A percentile compares a stretch with the other conserved stretches of the same genome.
These are phyloP conservation scores for Colletotrichum noveboracense DNA, from an alignment of 2,329 filamentous ascomycete genomes.

Conservation along the genomic window DNA sequence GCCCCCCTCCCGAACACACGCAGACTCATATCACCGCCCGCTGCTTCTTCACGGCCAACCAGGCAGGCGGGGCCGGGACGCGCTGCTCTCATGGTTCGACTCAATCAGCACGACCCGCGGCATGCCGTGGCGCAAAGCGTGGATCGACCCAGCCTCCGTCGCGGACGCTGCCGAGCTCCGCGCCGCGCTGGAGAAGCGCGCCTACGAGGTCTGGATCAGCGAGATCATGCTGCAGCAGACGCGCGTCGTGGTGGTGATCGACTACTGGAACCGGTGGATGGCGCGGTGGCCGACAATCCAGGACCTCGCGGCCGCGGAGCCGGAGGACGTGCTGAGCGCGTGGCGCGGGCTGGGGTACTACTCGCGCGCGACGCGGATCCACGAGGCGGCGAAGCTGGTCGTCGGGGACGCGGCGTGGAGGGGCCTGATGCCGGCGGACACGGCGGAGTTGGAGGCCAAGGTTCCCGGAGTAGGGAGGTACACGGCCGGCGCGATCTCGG, in stretches of 20 bases:
- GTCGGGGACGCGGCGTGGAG: constrained; percentile 43
- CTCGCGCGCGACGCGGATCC: constrained; percentile 65
- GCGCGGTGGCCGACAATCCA: constrained; percentile 63
- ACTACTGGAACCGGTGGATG: constrained; percentile 70
- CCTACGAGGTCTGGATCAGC: constrained; percentile 71
- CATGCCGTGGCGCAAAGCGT: constrained; percentile 66
- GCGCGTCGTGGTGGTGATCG: constrained; percentile 64
- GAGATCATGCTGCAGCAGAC: constrained; percentile 74
- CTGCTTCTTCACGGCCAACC: constrained; percentile 46
- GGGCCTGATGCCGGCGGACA: constrained; percentile 55
- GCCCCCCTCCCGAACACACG: background rate
- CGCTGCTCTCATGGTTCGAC: constrained; percentile 59
- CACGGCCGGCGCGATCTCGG: constrained; percentile 66
- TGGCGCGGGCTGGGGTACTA: constrained; percentile 71
- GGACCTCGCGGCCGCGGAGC: constrained; percentile 56
- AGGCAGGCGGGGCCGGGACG: constrained; percentile 31
- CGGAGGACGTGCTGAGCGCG: constrained; percentile 61
- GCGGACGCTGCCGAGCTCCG: constrained; percentile 38
- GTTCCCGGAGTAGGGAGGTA: constrained; percentile 67
- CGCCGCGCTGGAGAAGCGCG: constrained; percentile 53
- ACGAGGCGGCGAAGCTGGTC: constrained; percentile 59
- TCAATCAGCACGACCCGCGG: constrained; percentile 47
- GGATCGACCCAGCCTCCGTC: constrained; percentile 49
- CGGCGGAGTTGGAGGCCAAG: constrained; percentile 50
- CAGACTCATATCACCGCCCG: constrained; percentile 51